These are phyloP conservation scores for Moesziomyces antarcticus DNA, from an alignment of 1,284 basidiomycete species.

Conservation along the genomic window DNA sequence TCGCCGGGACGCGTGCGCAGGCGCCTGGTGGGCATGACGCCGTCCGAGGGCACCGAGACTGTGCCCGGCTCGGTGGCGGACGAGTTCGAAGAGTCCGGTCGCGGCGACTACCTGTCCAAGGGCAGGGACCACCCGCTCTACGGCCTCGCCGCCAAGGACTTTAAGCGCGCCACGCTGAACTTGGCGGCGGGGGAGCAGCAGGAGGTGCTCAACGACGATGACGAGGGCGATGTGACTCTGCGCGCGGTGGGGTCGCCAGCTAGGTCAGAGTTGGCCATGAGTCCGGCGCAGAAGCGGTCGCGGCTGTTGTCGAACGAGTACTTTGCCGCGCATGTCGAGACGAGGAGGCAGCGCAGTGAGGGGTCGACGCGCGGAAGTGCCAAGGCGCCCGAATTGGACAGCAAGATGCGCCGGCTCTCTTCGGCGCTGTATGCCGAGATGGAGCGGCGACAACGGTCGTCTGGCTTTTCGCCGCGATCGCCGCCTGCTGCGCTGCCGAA, in stretches of 20 bases:
- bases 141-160: slow-evolving; percentile 21
- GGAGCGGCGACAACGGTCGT: slow-evolving; percentile 35
- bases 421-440: slow-evolving; percentile 42
- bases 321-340: slow-evolving; percentile 27
- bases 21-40: slow-evolving; percentile 23
- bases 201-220: slow-evolving; percentile 11
- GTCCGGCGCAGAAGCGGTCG: slow-evolving; percentile 35
- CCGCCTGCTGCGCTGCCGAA: slow-evolving; percentile 9
- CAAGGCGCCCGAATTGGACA: slow-evolving; percentile 12
- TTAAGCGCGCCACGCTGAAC: slow-evolving; percentile 31
- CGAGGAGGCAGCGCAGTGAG: slow-evolving; percentile 7
- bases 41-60: slow-evolving; percentile 46
- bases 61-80: slow-evolving; percentile 41
- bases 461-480: slow-evolving; percentile 26
- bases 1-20: slow-evolving; percentile 19
- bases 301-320: slow-evolving; percentile 31
- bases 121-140: slow-evolving; percentile 22
- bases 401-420: slow-evolving; percentile 35
- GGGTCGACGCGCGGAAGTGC: not conserved
- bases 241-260: slow-evolving; percentile 6
- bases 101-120: slow-evolving; percentile 39
- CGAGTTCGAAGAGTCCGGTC: slow-evolving; percentile 34
- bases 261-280: slow-evolving; percentile 8
- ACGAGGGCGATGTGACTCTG: slow-evolving; percentile 17
- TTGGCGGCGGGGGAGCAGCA: slow-evolving; percentile 19